A percentile compares a stretch with the other conserved stretches of the same genome.
Conservation (phyloP, 2,329 filamentous ascomycete species). For the Annulohypoxylon truncatum region DNA sequence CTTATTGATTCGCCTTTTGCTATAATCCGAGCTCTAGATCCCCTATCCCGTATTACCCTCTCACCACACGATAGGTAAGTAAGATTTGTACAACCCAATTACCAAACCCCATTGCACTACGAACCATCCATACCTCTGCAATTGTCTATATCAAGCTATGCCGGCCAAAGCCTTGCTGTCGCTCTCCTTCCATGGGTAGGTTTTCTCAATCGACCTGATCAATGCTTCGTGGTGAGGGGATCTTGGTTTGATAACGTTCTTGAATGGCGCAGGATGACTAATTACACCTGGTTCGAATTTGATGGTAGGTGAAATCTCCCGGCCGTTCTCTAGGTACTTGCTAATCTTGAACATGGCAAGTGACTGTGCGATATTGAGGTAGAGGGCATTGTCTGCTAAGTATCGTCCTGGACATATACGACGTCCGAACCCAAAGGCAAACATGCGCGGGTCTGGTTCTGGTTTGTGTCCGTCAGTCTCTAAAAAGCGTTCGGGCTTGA, state of each 20-base stretch:
- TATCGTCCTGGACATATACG: conserved; percentile 52
- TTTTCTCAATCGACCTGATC: conserved; percentile 41
- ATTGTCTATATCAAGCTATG: neutral
- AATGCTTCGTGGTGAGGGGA: conserved; percentile 43
- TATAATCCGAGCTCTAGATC: neutral
- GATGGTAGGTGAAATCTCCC: conserved; percentile 46
- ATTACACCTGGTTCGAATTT: conserved; percentile 40
- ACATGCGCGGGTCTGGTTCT: conserved; percentile 45
- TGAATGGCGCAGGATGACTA: conserved; percentile 43
- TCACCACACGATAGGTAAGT: neutral
- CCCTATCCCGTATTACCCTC: neutral
- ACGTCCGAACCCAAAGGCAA: conserved; percentile 53
- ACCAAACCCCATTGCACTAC: neutral
- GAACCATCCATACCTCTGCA: too few relatives aligned
- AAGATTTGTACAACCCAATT: neutral
- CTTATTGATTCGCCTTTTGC: neutral
- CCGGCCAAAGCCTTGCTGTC: conserved; percentile 17
- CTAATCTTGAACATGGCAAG: conserved; percentile 60
- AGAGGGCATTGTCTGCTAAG: conserved; percentile 50
- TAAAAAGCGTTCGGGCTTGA: conserved; percentile 36
- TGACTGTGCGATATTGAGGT: conserved; percentile 53
- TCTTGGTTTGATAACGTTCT: conserved; percentile 42
- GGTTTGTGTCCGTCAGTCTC: conserved; percentile 43
- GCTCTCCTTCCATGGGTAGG: conserved; percentile 41
- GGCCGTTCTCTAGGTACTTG: conserved; percentile 53